Conservation (phyloP, 2,329 filamentous ascomycete genomes). For the Macrophomina phaseolina region DNA sequence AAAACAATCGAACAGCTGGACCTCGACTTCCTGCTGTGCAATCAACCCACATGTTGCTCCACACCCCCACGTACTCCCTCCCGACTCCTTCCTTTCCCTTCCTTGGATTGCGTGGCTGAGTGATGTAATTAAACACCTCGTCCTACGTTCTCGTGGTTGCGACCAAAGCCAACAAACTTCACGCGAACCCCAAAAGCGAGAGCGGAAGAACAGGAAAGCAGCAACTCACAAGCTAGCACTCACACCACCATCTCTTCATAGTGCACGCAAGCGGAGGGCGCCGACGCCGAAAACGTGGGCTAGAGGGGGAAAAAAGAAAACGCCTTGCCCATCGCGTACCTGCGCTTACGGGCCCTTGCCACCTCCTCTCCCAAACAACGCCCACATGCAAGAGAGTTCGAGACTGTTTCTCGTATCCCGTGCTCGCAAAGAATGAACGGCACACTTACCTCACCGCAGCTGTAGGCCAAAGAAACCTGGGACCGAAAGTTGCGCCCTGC, state of each 20-base stretch:
- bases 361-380: not conserved
- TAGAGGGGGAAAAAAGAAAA: not conserved
- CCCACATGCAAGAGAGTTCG: not conserved
- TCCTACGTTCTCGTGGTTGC: not conserved
- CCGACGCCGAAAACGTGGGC: not conserved
- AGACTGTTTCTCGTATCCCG: slow-evolving; percentile 6
- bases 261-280: not conserved
- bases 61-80: not conserved
- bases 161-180: not conserved
- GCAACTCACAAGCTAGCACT: not conserved
- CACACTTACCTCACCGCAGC: not conserved
- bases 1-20: not conserved
- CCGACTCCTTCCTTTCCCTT: not conserved
- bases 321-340: not conserved
- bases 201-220: not conserved
- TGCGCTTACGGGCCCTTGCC: not conserved
- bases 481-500: not conserved
- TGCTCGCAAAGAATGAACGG: not conserved
- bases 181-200: not conserved
- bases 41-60: not conserved
- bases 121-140: slow-evolving; percentile 9
- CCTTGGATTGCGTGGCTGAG: not conserved
- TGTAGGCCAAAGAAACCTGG: not conserved
- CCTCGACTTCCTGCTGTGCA: not conserved
- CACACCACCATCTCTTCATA: not conserved